Conservation (phyloP, 192 early-diverging fungal species). For the Entrophospora sp. region DNA sequence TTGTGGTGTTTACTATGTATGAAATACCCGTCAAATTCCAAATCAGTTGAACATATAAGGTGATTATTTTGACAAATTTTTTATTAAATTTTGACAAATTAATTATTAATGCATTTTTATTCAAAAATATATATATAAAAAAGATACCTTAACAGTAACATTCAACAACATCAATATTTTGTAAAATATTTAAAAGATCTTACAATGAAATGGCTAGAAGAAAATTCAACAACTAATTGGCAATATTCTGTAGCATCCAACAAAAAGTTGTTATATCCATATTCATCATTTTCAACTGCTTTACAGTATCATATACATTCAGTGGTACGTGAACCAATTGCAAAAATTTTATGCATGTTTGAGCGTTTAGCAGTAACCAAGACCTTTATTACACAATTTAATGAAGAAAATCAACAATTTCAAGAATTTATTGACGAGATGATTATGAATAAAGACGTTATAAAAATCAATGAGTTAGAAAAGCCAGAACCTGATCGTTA, state of each 20-base stretch:
- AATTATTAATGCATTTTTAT: too few species aligned
- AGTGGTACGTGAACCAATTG: constrained; percentile 8
- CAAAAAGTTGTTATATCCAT: constrained; percentile 14
- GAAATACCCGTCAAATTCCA: too few species aligned
- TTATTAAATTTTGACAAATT: too few species aligned
- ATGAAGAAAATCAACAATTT: not conserved
- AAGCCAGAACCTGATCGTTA: constrained; percentile 15
- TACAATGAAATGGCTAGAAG: not conserved
- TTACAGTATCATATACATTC: not conserved
- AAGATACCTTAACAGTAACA: too few species aligned
- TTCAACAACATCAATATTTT: too few species aligned
- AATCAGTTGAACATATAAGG: too few species aligned
- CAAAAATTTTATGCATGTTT: constrained; percentile 6
- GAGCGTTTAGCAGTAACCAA: not conserved
- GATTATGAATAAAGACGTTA: constrained; percentile 3
- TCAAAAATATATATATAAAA: too few species aligned
- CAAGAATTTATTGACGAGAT: constrained; percentile 16
- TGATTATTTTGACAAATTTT: too few species aligned
- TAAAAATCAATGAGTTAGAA: not conserved
- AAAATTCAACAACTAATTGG: not conserved
- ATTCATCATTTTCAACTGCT: constrained; percentile 7
- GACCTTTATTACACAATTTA: not conserved
- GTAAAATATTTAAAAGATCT: too few species aligned
- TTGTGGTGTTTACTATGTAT: too few species aligned
- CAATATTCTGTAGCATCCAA: constrained; percentile 12